Conservation (phyloP, 2,329 filamentous ascomycete genomes). For the Aureobasidium zeae region DNA sequence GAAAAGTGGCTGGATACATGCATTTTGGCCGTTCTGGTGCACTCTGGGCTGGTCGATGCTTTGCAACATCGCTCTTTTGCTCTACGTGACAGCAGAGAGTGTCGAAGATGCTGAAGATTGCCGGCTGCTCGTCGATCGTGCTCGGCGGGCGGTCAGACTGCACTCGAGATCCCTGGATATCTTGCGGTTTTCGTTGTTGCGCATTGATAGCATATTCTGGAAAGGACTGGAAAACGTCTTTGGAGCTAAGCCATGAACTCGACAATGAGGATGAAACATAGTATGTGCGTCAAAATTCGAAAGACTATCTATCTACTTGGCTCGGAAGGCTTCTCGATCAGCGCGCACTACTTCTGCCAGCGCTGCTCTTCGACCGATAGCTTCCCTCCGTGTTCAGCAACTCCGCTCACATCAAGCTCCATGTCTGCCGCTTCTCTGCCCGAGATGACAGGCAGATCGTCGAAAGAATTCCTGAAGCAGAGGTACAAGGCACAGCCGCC, state of each 20-base stretch:
- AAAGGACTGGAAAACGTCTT: slow-evolving; percentile 1
- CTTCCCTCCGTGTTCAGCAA: neutral
- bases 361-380: neutral
- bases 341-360: neutral
- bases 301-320: too few relatives aligned
- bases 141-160: neutral
- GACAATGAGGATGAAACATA: too few relatives aligned
- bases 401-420: neutral
- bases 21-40: too few relatives aligned
- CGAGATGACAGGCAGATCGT: neutral
- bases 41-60: too few relatives aligned
- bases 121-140: neutral
- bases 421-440: neutral
- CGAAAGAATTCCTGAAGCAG: slow-evolving; percentile 52
- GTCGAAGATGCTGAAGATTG: neutral
- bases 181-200: neutral
- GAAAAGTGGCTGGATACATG: neutral
- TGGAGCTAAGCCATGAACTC: too few relatives aligned
- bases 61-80: too few relatives aligned
- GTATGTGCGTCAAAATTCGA: too few relatives aligned
- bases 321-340: too few relatives aligned
- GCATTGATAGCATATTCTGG: slow-evolving; percentile 3
- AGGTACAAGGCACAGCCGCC: slow-evolving; percentile 60
- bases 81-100: too few relatives aligned
- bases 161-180: neutral